phyloP scores from a whole-genome alignment of 169 alveolate species.

The Plasmodium adleri region DNA sequence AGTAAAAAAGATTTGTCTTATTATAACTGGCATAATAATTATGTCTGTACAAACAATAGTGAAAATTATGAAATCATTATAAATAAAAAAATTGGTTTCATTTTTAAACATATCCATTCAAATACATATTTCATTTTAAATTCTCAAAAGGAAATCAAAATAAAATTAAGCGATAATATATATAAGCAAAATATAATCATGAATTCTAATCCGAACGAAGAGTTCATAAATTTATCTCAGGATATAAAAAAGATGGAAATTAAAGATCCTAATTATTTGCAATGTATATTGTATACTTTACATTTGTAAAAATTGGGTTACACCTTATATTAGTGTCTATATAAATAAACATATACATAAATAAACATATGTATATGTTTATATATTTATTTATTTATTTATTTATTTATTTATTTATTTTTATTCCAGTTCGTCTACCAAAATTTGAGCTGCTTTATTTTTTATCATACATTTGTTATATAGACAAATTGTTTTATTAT shows the following conservation, averaged over 20 bases:
- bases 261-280: conserved; percentile 42
- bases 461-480: neutral
- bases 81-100: conserved; percentile 55
- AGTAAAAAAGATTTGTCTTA: conserved; percentile 63
- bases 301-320: conserved; percentile 8
- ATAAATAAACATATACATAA: too few species aligned
- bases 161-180: conserved; percentile 51
- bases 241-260: conserved; percentile 39
- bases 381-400: too few species aligned
- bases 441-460: too few species aligned
- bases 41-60: conserved; percentile 55
- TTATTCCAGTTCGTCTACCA: too few species aligned
- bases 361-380: too few species aligned
- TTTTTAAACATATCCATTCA: conserved; percentile 41
- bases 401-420: too few species aligned
- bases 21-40: conserved; percentile 66
- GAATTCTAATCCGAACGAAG: conserved; percentile 5
- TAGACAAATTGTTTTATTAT: neutral
- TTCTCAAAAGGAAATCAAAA: conserved; percentile 21
- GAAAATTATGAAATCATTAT: conserved; percentile 50
- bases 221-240: conserved; percentile 18
- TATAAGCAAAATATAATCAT: neutral
- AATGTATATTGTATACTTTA: conserved; percentile 44
- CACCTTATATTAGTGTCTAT: neutral
- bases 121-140: conserved; percentile 41